phyloP scores from a whole-genome alignment of 306 rosid species.

The Urtica urens region DNA sequence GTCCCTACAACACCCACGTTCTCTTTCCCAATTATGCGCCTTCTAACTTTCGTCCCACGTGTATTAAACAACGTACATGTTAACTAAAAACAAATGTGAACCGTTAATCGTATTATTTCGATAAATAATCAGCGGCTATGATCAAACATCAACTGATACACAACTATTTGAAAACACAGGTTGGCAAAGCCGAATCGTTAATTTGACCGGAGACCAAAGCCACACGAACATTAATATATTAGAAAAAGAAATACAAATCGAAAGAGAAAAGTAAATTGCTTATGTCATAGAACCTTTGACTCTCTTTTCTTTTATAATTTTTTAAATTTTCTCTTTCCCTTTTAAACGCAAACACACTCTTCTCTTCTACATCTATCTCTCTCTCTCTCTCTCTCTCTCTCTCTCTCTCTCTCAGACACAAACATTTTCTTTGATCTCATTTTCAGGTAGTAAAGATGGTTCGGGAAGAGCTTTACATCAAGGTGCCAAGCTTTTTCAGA shows the following conservation, averaged over 20 bases:
- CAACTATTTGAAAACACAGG: constrained; percentile 4
- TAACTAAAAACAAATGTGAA: constrained; percentile 7
- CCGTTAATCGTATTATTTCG: too few species aligned
- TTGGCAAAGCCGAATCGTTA: constrained; percentile 2
- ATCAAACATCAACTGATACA: neutral
- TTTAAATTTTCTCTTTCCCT: constrained; percentile 18
- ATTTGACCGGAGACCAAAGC: neutral
- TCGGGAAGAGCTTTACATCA: constrained; percentile 60
- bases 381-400: neutral
- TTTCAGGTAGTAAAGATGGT: constrained; percentile 37
- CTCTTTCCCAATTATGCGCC: constrained; percentile 35
- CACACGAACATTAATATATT: neutral
- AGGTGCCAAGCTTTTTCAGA: constrained; percentile 63
- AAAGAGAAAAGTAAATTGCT: constrained; percentile 21
- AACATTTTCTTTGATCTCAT: neutral
- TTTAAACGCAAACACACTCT: constrained; percentile 45
- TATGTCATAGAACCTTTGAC: constrained; percentile 89
- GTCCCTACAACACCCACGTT: constrained; percentile 55
- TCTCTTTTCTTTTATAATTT: constrained; percentile 5
- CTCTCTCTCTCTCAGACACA: neutral
- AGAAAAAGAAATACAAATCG: neutral
- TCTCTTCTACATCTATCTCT: constrained; percentile 18
- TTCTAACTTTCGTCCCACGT: constrained; percentile 30
- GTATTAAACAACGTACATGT: constrained; percentile 1
- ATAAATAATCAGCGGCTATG: neutral